Evolutionary conservation across 257 asterid genomes (phyloP).

Genomic region (Parsonsia alboflavescens): DNA sequence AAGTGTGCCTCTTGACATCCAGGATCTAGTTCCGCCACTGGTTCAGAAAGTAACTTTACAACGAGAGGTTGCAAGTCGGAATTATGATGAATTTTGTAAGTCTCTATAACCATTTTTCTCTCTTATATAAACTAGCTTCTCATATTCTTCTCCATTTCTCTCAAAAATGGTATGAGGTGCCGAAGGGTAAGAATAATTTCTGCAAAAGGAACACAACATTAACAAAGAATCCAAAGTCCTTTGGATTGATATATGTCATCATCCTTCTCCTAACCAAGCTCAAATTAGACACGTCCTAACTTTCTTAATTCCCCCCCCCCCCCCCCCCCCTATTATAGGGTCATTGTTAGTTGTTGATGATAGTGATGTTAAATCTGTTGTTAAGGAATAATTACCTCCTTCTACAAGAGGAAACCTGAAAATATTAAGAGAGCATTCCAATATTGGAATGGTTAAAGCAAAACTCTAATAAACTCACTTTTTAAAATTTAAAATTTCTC

Average conservation of each 20-base stretch:
- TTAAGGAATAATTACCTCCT: not conserved
- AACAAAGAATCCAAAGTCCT: slow-evolving; percentile 17
- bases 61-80: too few relatives aligned
- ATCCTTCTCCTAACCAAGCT: not conserved
- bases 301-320: too few relatives aligned
- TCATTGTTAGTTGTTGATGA: slow-evolving; percentile 11
- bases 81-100: too few relatives aligned
- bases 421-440: too few relatives aligned
- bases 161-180: not conserved
- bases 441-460: too few relatives aligned
- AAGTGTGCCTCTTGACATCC: too few relatives aligned
- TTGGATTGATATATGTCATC: not conserved
- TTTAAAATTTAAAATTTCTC: too few relatives aligned
- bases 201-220: not conserved
- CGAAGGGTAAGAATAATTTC: not conserved
- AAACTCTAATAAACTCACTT: too few relatives aligned
- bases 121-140: too few relatives aligned
- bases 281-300: not conserved
- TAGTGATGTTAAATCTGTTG: not conserved
- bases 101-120: too few relatives aligned
- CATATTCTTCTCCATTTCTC: not conserved
- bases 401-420: not conserved
- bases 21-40: too few relatives aligned
- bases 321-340: not conserved
- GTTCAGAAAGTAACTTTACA: too few relatives aligned